Conservation (phyloP, 306 rosid genomes). For the Citrullus mucosospermus region DNA sequence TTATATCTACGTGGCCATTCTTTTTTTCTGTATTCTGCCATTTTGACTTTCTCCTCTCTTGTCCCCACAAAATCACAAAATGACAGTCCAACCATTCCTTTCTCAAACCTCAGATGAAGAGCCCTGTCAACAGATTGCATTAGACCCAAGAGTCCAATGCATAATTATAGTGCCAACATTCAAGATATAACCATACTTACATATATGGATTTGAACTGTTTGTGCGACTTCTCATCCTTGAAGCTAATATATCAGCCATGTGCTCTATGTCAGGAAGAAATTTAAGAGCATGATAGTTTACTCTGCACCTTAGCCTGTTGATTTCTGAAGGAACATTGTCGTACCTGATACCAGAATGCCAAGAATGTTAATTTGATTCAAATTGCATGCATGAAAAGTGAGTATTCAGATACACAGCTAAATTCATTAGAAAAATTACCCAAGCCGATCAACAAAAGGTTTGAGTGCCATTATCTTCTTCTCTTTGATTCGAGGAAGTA, state of each 20-base stretch:
- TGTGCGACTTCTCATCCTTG: constrained; percentile 98
- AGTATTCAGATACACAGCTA: neutral
- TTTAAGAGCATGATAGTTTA: constrained; percentile 95
- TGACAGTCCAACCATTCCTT: constrained; percentile 98
- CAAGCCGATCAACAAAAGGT: constrained; percentile 98
- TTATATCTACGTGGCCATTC: constrained; percentile 99
- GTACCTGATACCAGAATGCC: constrained; percentile 49
- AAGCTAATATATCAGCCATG: constrained; percentile 83
- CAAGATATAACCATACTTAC: constrained; percentile 27
- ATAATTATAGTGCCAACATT: constrained; percentile 13
- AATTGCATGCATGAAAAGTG: constrained; percentile 5
- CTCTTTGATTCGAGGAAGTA: constrained; percentile 96
- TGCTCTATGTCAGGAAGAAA: constrained; percentile 96
- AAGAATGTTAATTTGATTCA: constrained; percentile 12
- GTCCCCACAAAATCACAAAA: constrained; percentile 99
- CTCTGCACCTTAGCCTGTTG: constrained; percentile 97
- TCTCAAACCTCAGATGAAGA: constrained; percentile 95
- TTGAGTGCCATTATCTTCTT: constrained; percentile 97
- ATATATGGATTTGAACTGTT: constrained; percentile 88
- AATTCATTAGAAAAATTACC: constrained; percentile 40
- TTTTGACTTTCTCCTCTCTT: constrained; percentile 82
- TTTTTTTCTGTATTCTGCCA: constrained; percentile 89
- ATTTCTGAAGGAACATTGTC: constrained; percentile 93
- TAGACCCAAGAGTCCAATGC: constrained; percentile 7
- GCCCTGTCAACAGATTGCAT: constrained; percentile 52